Conservation (phyloP, 1,284 basidiomycete genomes). For the Ustilago hordei region DNA sequence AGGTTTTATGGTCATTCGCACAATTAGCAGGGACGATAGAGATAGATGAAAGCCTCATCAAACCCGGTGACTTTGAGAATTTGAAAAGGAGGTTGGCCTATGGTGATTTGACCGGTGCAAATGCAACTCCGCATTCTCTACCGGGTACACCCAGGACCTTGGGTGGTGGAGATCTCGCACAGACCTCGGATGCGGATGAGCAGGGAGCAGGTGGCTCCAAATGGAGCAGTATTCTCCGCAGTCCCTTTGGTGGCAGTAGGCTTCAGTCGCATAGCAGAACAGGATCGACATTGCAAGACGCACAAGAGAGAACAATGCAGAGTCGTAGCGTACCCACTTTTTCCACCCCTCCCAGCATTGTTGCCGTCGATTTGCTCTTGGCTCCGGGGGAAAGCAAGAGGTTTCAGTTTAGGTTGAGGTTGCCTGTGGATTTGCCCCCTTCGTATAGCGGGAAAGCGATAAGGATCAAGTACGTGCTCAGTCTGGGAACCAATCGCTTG, state of each 20-base stretch:
- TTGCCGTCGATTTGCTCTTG: slow-evolving; percentile 83
- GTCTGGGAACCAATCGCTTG: slow-evolving; percentile 82
- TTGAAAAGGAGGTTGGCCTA: slow-evolving; percentile 68
- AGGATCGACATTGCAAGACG: slow-evolving; percentile 76
- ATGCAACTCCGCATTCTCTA: slow-evolving; percentile 43
- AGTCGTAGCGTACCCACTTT: slow-evolving; percentile 79
- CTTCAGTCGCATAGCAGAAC: slow-evolving; percentile 64
- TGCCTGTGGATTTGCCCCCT: slow-evolving; percentile 82
- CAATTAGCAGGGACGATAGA: slow-evolving; percentile 80
- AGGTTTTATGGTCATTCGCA: slow-evolving; percentile 87
- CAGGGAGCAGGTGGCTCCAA: slow-evolving; percentile 6
- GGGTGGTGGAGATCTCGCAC: slow-evolving; percentile 61
- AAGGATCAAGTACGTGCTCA: slow-evolving; percentile 87
- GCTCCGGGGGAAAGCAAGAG: slow-evolving; percentile 82
- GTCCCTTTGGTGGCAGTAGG: slow-evolving; percentile 24
- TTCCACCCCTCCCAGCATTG: slow-evolving; percentile 82
- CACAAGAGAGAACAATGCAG: slow-evolving; percentile 63
- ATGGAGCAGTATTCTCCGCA: slow-evolving; percentile 40
- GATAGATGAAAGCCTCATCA: slow-evolving; percentile 71
- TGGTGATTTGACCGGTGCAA: slow-evolving; percentile 57
- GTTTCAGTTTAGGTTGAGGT: slow-evolving; percentile 69
- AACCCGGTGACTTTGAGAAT: slow-evolving; percentile 70
- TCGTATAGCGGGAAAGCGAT: slow-evolving; percentile 86
- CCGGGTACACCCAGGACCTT: slow-evolving; percentile 51
- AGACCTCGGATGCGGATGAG: slow-evolving; percentile 32